phyloP scores from a whole-genome alignment of 2,329 filamentous ascomycete genomes.

The Cladophialophora bantiana region DNA sequence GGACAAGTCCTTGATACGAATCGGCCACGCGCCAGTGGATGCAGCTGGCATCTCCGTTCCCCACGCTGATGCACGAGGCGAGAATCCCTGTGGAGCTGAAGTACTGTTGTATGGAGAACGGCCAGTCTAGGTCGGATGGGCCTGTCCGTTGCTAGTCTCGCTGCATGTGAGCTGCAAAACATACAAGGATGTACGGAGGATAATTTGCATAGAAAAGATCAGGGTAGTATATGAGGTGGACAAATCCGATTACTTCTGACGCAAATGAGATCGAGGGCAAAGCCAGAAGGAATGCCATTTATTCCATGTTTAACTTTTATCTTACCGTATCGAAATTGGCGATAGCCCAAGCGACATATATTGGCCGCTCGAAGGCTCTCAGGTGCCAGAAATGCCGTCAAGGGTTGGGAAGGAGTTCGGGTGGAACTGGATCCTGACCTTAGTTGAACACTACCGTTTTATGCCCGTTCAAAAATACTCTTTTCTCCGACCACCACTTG shows the following conservation, averaged over 20 bases:
- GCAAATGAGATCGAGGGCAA: not conserved
- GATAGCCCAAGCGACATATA: not conserved
- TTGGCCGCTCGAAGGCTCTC: not conserved
- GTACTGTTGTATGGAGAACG: not conserved
- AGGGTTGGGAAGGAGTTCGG: not conserved
- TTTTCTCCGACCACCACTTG: conserved; percentile 81
- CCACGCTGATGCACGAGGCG: conserved; percentile 3
- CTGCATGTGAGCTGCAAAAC: not conserved
- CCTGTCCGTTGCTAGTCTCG: not conserved
- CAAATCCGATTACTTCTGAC: not conserved
- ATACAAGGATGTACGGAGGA: not conserved
- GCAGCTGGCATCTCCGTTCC: conserved; percentile 8
- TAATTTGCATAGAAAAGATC: not conserved
- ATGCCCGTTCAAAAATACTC: conserved; percentile 77
- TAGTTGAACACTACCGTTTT: conserved; percentile 80
- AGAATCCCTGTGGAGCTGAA: not conserved
- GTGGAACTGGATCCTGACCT: not conserved
- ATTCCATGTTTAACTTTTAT: not conserved
- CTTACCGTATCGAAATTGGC: not conserved
- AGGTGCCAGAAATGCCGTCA: not conserved
- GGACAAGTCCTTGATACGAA: conserved; percentile 8
- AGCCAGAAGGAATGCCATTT: not conserved
- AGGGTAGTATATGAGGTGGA: conserved; percentile 4
- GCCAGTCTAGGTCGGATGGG: not conserved
- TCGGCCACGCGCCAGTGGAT: not conserved